Percentiles rank a stretch among this genome's conserved stretches.
Conservation (phyloP, 768 basidiomycete species). For the Tephrocybe sp. region DNA sequence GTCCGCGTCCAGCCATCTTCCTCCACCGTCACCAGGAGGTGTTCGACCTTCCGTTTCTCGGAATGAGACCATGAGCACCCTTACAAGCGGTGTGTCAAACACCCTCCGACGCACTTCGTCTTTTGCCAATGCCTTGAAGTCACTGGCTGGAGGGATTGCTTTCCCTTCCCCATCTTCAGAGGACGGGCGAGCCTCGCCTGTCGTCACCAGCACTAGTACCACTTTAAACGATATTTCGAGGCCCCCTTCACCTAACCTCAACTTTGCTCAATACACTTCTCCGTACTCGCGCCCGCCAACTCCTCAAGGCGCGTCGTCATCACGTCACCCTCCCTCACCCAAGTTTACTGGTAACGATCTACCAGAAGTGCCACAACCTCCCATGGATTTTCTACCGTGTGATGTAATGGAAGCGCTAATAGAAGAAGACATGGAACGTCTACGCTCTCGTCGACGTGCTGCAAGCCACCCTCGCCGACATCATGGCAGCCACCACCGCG, state of each 20-base stretch:
- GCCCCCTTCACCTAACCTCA: constrained; percentile 79
- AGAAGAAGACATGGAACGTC: constrained; percentile 92
- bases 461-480: constrained; percentile 41
- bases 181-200: constrained; percentile 44
- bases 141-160: constrained; percentile 66
- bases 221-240: constrained; percentile 49
- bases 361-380: constrained; percentile 29
- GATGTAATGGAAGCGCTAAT: constrained; percentile 88
- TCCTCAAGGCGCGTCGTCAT: constrained; percentile 27
- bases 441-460: constrained; percentile 65
- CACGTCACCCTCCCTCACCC: constrained; percentile 25
- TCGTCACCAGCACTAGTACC: constrained; percentile 21
- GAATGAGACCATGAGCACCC: constrained; percentile 62
- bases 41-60: constrained; percentile 52
- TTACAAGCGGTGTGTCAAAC: constrained; percentile 62
- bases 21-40: constrained; percentile 43
- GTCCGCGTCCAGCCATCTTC: constrained; percentile 41
- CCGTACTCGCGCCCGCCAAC: constrained; percentile 66
- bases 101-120: constrained; percentile 79
- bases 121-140: constrained; percentile 74
- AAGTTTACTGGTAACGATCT: constrained; percentile 27
- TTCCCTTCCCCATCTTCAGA: constrained; percentile 75
- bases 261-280: constrained; percentile 73
- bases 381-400: constrained; percentile 63
- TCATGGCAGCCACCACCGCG: constrained; percentile 18